Evolutionary conservation across 106 monocot genomes (phyloP).

Genomic region (Apostasia shenzhenica): DNA sequence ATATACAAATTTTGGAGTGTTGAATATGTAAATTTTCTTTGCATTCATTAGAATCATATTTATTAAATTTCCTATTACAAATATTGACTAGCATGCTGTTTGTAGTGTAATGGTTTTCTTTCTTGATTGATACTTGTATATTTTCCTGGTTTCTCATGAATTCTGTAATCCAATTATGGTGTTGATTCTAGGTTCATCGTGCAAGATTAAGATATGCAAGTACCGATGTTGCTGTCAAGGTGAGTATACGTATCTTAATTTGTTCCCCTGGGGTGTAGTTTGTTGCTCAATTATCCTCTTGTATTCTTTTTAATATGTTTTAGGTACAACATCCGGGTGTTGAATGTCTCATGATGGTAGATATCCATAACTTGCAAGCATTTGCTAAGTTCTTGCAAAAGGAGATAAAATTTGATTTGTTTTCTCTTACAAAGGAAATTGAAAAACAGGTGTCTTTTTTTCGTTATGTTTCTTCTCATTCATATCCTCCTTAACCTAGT

Average conservation of each 20-base stretch:
- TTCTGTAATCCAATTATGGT: no score
- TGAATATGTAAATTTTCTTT: no score
- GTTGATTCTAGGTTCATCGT: conserved; percentile 5
- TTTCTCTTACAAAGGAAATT: conserved; percentile 68
- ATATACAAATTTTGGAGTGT: no score
- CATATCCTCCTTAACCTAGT: no score
- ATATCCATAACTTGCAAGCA: conserved; percentile 60
- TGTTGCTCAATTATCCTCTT: conserved; percentile 5
- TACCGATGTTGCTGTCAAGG: conserved; percentile 77
- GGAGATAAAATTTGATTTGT: conserved; percentile 44
- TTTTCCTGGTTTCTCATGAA: no score
- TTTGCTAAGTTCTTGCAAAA: conserved; percentile 69
- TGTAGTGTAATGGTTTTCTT: no score
- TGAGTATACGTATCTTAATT: conserved; percentile 6
- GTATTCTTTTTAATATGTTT: conserved; percentile 4
- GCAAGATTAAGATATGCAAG: conserved; percentile 25
- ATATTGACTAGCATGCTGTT: no score
- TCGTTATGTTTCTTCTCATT: not conserved
- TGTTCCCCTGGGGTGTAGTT: conserved; percentile 6
- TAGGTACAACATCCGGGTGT: conserved; percentile 84
- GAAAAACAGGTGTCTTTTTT: conserved; percentile 42
- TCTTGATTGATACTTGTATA: no score
- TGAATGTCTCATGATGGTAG: conserved; percentile 57
- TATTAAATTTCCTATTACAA: no score
- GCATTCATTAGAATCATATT: no score